A percentile compares a stretch with the other conserved stretches of the same genome.
These are phyloP conservation scores for Trichoderma endophyticum DNA, from an alignment of 2,329 filamentous ascomycete genomes.

Conservation along the genomic window DNA sequence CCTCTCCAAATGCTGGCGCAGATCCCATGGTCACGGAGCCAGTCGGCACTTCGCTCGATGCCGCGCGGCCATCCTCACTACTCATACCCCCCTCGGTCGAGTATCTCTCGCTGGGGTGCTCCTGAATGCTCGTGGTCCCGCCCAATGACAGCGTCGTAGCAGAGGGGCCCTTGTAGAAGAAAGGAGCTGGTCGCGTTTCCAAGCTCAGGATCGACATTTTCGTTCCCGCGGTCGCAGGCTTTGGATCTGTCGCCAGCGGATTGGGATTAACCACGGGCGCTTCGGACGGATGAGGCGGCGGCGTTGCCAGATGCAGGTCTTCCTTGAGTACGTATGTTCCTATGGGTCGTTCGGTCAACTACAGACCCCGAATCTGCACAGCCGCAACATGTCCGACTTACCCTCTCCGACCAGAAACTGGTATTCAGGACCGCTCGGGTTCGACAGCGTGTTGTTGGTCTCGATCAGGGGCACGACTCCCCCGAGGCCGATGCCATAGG, in stretches of 20 bases:
- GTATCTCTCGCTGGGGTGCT: slow-evolving; percentile 59
- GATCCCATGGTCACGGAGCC: slow-evolving; percentile 41
- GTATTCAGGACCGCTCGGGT: slow-evolving; percentile 78
- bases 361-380: neutral
- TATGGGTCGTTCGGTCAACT: slow-evolving; percentile 35
- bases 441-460: slow-evolving; percentile 84
- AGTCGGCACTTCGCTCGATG: slow-evolving; percentile 50
- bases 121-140: slow-evolving; percentile 53
- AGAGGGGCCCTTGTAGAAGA: slow-evolving; percentile 53
- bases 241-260: slow-evolving; percentile 79
- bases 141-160: slow-evolving; percentile 47
- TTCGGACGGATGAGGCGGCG: slow-evolving; percentile 93
- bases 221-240: slow-evolving; percentile 80
- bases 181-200: slow-evolving; percentile 57
- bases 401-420: slow-evolving; percentile 94
- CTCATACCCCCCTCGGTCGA: slow-evolving; percentile 59
- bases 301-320: slow-evolving; percentile 87
- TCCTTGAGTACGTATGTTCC: slow-evolving; percentile 89
- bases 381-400: slow-evolving; percentile 31
- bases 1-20: slow-evolving; percentile 77
- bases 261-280: slow-evolving; percentile 83
- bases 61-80: slow-evolving; percentile 54
- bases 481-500: slow-evolving; percentile 67
- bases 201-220: slow-evolving; percentile 76
- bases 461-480: slow-evolving; percentile 76